Evolutionary conservation across 139 green algal genomes (phyloP).

Genomic region (Micromonas pusilla): DNA sequence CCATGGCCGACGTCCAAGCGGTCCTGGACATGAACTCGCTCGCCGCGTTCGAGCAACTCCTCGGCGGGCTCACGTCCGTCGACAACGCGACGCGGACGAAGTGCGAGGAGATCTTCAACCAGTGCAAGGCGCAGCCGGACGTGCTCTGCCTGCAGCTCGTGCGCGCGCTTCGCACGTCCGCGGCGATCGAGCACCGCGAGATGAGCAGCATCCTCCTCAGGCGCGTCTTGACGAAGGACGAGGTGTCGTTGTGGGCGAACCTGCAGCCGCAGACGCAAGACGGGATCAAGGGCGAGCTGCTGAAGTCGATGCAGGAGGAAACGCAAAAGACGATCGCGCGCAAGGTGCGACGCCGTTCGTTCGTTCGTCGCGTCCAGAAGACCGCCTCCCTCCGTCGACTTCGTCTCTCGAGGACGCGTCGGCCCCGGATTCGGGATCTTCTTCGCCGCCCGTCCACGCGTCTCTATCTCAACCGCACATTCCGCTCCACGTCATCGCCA

Average conservation of each 20-base stretch:
- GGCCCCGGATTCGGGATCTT: no score
- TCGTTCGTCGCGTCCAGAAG: neutral
- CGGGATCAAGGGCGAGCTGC: conserved; percentile 45
- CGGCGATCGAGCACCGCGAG: conserved; percentile 46
- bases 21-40: conserved; percentile 17
- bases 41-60: conserved; percentile 59
- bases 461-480: no score
- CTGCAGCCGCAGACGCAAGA: conserved; percentile 26
- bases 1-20: neutral
- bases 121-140: conserved; percentile 56
- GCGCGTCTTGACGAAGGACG: conserved; percentile 59
- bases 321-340: conserved; percentile 31
- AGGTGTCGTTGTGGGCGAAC: conserved; percentile 63
- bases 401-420: neutral
- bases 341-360: neutral
- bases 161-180: conserved; percentile 46
- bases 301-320: conserved; percentile 56
- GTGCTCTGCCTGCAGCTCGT: conserved; percentile 41
- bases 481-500: no score
- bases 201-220: conserved; percentile 48
- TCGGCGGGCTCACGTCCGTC: conserved; percentile 65
- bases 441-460: no score
- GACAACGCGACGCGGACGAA: conserved; percentile 64
- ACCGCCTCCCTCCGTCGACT: neutral
- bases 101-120: conserved; percentile 64